Percentiles rank a stretch among this genome's conserved stretches.
phyloP scores from a whole-genome alignment of 345 rosid species.

The Salix exigua region DNA sequence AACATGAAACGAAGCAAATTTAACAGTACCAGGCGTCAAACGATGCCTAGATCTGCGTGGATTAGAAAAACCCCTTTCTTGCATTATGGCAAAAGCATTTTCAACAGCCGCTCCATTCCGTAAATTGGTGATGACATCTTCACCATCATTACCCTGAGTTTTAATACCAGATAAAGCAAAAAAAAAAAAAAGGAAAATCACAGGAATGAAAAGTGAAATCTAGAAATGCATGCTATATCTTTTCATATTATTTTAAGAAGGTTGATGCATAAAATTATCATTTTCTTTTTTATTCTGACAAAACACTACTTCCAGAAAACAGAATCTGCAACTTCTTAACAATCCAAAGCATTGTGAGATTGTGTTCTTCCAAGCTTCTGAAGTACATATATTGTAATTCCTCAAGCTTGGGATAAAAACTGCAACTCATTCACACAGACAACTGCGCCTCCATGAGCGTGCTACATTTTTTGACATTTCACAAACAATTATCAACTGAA shows the following conservation, averaged over 20 bases:
- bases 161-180: background rate
- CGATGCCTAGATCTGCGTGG: conserved; percentile 83
- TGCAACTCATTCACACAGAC: background rate
- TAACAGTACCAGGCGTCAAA: conserved; percentile 91
- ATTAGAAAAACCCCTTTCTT: conserved; percentile 71
- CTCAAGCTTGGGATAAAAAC: background rate
- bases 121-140: conserved; percentile 60
- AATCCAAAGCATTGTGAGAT: background rate
- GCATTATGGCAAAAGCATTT: conserved; percentile 84
- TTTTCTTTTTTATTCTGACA: background rate
- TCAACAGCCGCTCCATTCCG: conserved; percentile 79
- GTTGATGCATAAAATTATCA: background rate
- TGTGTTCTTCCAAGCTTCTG: background rate
- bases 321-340: background rate
- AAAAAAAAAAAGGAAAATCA: background rate
- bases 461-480: background rate
- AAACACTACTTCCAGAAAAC: background rate
- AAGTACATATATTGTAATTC: background rate
- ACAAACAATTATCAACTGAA: background rate
- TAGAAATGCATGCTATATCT: background rate
- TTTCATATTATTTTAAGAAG: background rate
- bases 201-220: background rate
- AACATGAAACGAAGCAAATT: conserved; percentile 88
- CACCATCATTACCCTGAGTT: conserved; percentile 58
- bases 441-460: background rate